Base-by-base conservation (phyloP, 2,329 filamentous ascomycete genomes). In the Claviceps pusilla region DNA sequence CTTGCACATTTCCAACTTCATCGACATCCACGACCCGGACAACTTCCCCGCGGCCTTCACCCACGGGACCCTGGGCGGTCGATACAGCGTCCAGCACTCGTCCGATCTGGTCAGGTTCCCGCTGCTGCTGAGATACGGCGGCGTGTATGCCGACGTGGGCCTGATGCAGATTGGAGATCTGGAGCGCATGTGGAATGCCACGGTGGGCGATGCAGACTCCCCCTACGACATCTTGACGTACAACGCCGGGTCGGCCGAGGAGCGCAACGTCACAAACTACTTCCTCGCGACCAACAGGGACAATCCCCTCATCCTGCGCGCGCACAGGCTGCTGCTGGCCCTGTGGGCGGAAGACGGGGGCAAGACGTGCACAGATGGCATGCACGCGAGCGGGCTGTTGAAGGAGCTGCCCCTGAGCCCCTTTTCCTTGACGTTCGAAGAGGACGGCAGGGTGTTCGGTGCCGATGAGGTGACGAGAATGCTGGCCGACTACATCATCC, bases 31-130 rank as follows among this genome's bases (percentile, higher is more conserved):
- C 2, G 72, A 76, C 53, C 65, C 67, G 0, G 51, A 55, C 0
- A 64, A 64, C 0, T 78, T 80, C 54, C 77, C 78, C 0, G 63
- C 62, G 39, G 73, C 77, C 0, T 81, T 80, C 60, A 62, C 7
- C 45, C 67, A 78, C n/a, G 70, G 71, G 7, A 71, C 69, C 0
- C 67, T 82, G 7, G 66, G 66, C 3, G 78, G 79, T 14, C 64
- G 65, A 9, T 78, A 77, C 62, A 72, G 71, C 0, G 64, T 66
- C 3, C 78, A 81, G 59, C 78, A 81, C 60, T 75, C 70, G 0
- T 79, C 77, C 0, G 79, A 83, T 56, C 72, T 83, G 1, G 75
- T 82, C 3, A 73, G 78, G 1, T 80, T 69, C 59, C 78, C 79
- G 3, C 66, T 81, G 12, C 64, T 82, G n/a, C 67, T 79, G 11